Evolutionary conservation across 352 stramenopile species (phyloP), one percentile per base, ranked within the genome.

Genomic region (Globisporangium alternatum): DNA sequence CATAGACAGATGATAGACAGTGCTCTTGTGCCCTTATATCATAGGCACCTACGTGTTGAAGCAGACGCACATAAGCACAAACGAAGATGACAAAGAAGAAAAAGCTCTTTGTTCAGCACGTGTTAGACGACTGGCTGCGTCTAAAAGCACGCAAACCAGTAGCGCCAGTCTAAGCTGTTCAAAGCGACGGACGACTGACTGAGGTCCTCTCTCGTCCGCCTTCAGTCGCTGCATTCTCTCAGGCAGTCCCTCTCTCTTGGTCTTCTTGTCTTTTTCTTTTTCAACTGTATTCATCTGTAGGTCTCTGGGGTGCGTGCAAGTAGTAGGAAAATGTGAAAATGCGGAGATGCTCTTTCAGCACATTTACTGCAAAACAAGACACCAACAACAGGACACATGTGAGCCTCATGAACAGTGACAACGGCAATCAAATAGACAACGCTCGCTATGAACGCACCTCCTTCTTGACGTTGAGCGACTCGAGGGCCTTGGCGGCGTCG

Each of bases 401-500:
- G 51, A 63, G 56, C 12, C 37, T 21, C 21, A 25, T 17, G n/a
- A 19, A 22, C 54, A 19, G 45, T 45, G 17, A n/a, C 31, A 45
- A 39, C 31, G n/a, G 21, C 4, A 8, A 44, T 5, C 3, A 3
- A 56, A 22, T 10, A 52, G 10, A 13, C 2, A 44, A 49, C 25
- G 5, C 53, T 2, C 21, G 37, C 8, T 35, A 48, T 2, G 15
- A 58, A 60, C 63, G 63, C 31, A 68, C 63, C 57, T 90, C 88
- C 76, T 97, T 96, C 77, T 95, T 95, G 69, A 97, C 96, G 56
- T 93, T 89, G 31, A 98, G 72, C 59, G 75, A 72, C 64, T 91
- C 85, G 45, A 99, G 81, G 22, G 93, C 94, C 75, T 98, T 95
- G 51, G 95, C 92, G 33, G 86, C 95, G 47, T 97, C 95, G 69